Conservation (phyloP, 2,329 filamentous ascomycete species). For the Ophiosphaerella narmari region DNA sequence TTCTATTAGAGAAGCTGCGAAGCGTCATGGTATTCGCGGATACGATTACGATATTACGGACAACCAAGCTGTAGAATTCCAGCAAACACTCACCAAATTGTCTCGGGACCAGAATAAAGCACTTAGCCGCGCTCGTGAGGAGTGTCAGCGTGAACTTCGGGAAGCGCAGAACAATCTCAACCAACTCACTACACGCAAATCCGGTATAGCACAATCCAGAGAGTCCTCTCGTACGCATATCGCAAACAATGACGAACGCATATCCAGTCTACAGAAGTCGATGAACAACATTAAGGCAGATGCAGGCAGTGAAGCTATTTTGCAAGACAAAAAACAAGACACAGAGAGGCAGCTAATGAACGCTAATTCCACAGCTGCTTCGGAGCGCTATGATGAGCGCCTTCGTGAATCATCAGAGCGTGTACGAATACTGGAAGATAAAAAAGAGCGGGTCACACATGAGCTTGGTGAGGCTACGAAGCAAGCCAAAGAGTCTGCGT, state of each 20-base stretch:
- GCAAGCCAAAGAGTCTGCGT: constrained; percentile 79
- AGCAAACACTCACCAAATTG: constrained; percentile 75
- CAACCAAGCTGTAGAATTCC: constrained; percentile 73
- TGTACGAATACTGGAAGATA: constrained; percentile 71
- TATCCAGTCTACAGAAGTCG: constrained; percentile 67
- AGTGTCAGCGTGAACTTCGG: constrained; percentile 74
- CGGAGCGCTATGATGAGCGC: constrained; percentile 70
- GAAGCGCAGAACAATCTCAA: constrained; percentile 74
- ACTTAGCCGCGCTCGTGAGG: constrained; percentile 73
- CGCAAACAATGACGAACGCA: constrained; percentile 71
- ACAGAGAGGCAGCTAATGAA: constrained; percentile 66
- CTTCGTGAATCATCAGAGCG: constrained; percentile 69
- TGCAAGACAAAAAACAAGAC: constrained; percentile 75
- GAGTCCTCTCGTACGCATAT: constrained; percentile 75
- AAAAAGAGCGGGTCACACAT: constrained; percentile 71
- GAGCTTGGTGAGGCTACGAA: constrained; percentile 84
- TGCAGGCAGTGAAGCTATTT: constrained; percentile 78
- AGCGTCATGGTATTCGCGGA: constrained; percentile 77
- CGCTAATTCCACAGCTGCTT: constrained; percentile 66
- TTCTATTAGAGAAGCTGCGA: constrained; percentile 78
- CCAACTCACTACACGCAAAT: constrained; percentile 74
- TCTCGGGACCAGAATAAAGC: constrained; percentile 78
- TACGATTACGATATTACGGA: constrained; percentile 81
- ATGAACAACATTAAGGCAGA: constrained; percentile 78
- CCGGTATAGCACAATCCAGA: constrained; percentile 74